Conservation (phyloP, 306 rosid species). For the Prunus dulcis region DNA sequence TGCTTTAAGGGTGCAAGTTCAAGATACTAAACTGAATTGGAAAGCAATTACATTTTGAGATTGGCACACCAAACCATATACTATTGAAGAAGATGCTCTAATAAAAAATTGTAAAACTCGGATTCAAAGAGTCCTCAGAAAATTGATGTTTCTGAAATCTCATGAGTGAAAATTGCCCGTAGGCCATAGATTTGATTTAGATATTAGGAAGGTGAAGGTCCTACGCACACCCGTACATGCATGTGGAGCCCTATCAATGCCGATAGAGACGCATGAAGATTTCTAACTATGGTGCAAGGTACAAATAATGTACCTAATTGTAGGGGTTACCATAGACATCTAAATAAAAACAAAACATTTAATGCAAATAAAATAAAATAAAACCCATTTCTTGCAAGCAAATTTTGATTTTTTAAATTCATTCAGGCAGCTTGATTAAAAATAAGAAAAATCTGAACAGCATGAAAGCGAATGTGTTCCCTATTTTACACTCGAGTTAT, state of each 20-base stretch:
- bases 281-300: slow-evolving; percentile 5
- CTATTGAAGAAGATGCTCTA: neutral
- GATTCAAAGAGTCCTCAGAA: neutral
- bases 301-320: slow-evolving; percentile 3
- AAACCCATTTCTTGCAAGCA: too few species aligned
- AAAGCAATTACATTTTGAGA: neutral
- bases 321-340: slow-evolving; percentile 12
- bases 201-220: neutral
- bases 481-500: too few species aligned
- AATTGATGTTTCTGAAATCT: neutral
- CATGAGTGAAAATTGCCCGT: neutral
- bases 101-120: neutral
- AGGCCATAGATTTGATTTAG: too few species aligned
- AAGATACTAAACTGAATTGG: too few species aligned
- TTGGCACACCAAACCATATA: neutral
- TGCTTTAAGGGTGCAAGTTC: too few species aligned
- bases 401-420: too few species aligned
- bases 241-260: slow-evolving; percentile 13
- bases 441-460: too few species aligned
- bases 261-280: slow-evolving; percentile 16
- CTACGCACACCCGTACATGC: neutral
- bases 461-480: too few species aligned
- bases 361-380: neutral
- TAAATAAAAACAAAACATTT: neutral
- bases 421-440: too few species aligned